Evolutionary conservation across 2,329 filamentous ascomycete genomes (phyloP).

Genomic region (Aspergillus fumigatiaffinis): DNA sequence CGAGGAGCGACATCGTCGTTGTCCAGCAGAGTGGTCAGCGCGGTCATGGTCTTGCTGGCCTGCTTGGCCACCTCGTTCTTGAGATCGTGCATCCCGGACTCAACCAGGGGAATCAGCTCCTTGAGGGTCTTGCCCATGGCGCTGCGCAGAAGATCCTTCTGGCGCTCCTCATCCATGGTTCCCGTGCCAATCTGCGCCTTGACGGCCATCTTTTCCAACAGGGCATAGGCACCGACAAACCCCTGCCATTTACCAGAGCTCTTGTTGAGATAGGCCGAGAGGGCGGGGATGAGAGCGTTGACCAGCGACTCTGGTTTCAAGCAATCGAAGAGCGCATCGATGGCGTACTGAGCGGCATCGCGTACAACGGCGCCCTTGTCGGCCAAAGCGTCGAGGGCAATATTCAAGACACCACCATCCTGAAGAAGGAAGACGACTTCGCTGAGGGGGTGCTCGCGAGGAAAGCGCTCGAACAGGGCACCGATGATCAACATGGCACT

Average conservation of each 20-base stretch:
- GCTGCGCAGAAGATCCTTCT: conserved; percentile 86
- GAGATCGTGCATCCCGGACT: conserved; percentile 92
- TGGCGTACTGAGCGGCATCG: conserved; percentile 88
- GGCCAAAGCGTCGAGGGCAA: conserved; percentile 77
- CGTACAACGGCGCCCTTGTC: conserved; percentile 88
- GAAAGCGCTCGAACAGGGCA: conserved; percentile 87
- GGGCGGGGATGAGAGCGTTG: conserved; percentile 71
- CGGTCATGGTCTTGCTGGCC: conserved; percentile 86
- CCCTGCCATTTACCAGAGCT: conserved; percentile 96
- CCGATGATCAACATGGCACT: conserved; percentile 93
- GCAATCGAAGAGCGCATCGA: conserved; percentile 80
- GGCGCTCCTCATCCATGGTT: conserved; percentile 75
- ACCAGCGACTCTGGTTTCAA: conserved; percentile 80
- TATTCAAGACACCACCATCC: conserved; percentile 67
- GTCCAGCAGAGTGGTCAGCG: conserved; percentile 80
- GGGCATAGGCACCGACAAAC: conserved; percentile 76
- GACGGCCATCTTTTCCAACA: conserved; percentile 90
- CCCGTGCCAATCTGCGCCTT: conserved; percentile 85
- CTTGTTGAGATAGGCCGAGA: conserved; percentile 73
- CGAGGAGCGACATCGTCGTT: conserved; percentile 95
- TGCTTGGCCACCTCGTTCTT: conserved; percentile 83
- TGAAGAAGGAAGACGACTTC: conserved; percentile 81
- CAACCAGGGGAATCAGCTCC: conserved; percentile 82
- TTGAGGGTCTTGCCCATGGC: conserved; percentile 79
- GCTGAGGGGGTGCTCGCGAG: conserved; percentile 68